Base-by-base conservation (phyloP, 2,329 filamentous ascomycete species). In the Capronia americana region DNA sequence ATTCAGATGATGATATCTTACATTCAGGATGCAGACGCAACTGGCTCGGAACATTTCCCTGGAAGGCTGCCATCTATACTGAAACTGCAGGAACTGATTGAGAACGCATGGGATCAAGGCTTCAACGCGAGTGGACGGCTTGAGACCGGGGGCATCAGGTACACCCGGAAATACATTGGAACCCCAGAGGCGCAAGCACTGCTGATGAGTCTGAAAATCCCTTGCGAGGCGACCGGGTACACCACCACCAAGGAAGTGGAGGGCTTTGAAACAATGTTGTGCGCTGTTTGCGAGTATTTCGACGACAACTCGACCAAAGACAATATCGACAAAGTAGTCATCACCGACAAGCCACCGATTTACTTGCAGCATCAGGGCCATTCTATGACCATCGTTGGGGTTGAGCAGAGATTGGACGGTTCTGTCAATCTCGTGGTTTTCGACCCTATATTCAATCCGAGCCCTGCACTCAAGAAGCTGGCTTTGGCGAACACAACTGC, bases 91-190 rank as follows among this genome's bases (percentile, higher is more conserved):
- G 90, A 96, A 62, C 82, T 88, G 73, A 96, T 98, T 72, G 94
- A 98, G 77, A 80, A 82, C 17, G 94, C 93, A 0, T 98, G 94
- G 94, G 92, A 96, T 74, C 84, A 84, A 74, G 93, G 91, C 0
- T 92, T 95, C 75, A 95, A 96, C 73, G 76, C 85, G 2, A 84
- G 88, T 53, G 92, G 91, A 3, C 86, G 92, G 38, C 75, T 87
- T 2, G 92, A 98, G 78, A 97, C 93, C 0, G 94, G 94, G 2
- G 92, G 93, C 0, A 91, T 98, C 69, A 87, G 83, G 69, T 89
- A 89, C n/a, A 97, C 93, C 0, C 87, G 95, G 67, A 98, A 97
- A 77, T 98, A 95, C 75, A 98, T 98, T 72, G 94, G 94, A 17
- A 97, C 94, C 1, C 89, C 92, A 8, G 94, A 98, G 90, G 92